Conservation (phyloP, 257 asterid genomes). For the Gardenia jasminoides region DNA sequence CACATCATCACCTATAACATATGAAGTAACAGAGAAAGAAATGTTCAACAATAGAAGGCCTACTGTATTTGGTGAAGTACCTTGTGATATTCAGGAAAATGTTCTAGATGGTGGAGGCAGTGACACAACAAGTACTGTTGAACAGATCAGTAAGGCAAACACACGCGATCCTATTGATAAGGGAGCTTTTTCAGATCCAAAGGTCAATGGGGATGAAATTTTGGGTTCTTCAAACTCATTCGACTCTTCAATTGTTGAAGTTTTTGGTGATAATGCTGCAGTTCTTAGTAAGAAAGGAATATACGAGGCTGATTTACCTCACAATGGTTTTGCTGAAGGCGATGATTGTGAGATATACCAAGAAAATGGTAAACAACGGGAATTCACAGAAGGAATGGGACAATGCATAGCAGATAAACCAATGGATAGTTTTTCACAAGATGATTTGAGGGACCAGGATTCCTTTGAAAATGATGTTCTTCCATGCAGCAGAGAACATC, state of each 20-base stretch:
- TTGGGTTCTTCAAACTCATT: conserved; percentile 16
- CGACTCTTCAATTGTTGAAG: conserved; percentile 17
- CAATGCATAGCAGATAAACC: conserved; percentile 34
- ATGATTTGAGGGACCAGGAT: conserved; percentile 19
- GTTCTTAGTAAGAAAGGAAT: conserved; percentile 17
- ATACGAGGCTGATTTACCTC: conserved; percentile 19
- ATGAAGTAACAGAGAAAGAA: conserved; percentile 28
- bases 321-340: conserved; percentile 21
- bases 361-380: conserved; percentile 28
- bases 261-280: conserved; percentile 24
- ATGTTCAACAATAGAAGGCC: conserved; percentile 20
- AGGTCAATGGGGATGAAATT: conserved; percentile 16
- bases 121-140: conserved; percentile 14
- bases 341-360: conserved; percentile 26
- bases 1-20: conserved; percentile 13
- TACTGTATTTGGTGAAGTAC: conserved; percentile 14
- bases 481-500: conserved; percentile 28
- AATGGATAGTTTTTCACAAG: conserved; percentile 22
- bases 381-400: conserved; percentile 25
- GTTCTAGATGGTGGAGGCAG: conserved; percentile 20
- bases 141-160: conserved; percentile 20
- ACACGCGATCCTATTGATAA: conserved; percentile 15
- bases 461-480: conserved; percentile 27
- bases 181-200: conserved; percentile 19
- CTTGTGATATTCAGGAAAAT: conserved; percentile 21